Conservation (phyloP, 768 basidiomycete genomes). For the Pisolithus orientalis region DNA sequence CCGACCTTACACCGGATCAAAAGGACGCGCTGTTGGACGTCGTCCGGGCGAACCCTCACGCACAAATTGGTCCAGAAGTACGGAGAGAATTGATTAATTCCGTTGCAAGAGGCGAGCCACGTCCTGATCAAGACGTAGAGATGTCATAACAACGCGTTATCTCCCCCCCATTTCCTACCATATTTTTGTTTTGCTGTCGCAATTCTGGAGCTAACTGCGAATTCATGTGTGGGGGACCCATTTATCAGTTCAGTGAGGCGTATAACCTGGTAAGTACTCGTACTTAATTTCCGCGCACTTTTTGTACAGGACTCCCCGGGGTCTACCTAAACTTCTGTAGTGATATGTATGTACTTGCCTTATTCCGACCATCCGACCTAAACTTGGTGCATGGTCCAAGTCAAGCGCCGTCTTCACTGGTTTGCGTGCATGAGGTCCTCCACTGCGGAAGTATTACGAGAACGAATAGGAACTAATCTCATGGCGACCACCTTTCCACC, state of each 20-base stretch:
- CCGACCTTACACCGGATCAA: conserved; percentile 93
- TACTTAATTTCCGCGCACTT: background rate
- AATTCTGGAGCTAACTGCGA: background rate
- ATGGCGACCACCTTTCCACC: no score
- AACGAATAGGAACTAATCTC: no score
- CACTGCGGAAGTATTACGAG: no score
- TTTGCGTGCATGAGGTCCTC: no score
- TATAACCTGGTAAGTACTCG: background rate
- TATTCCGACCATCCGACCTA: no score
- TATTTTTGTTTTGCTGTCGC: background rate
- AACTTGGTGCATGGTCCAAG: no score
- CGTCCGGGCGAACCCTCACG: conserved; percentile 76
- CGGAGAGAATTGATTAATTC: conserved; percentile 85
- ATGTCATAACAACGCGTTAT: conserved; percentile 39
- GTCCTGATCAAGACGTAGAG: conserved; percentile 57
- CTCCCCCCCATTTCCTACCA: background rate
- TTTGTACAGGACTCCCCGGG: background rate
- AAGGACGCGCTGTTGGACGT: conserved; percentile 97
- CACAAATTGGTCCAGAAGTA: conserved; percentile 85
- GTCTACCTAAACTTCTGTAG: no score
- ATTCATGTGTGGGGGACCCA: background rate
- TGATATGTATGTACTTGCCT: no score
- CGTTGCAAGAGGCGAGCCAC: conserved; percentile 78
- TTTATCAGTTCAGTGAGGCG: background rate
- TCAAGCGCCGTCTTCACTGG: no score